Base-by-base conservation (phyloP, 257 asterid genomes). In the Ligustrum vulgare region DNA sequence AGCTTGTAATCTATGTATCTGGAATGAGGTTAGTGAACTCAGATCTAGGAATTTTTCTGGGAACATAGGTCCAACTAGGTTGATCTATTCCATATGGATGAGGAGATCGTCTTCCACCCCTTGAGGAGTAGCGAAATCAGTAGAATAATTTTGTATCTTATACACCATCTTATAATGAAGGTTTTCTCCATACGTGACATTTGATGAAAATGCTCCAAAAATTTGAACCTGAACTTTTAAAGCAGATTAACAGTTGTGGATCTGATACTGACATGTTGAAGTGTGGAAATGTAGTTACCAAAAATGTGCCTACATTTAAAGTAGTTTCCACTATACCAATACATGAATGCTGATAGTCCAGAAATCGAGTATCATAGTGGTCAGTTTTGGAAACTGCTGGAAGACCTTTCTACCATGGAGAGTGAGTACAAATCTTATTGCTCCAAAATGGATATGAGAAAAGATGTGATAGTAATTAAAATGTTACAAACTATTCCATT, bases 391-490 rank as follows among this genome's bases (percentile, higher is more conserved):
- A 37, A 8, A 72, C 35, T n/a, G 25, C 3, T 2, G 58, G 51
- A 6, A 51, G 33, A 0, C 67, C 67, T 18, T 71, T 13, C 31
- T 8, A 0, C 47, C 67, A 71, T 33, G 75, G 1, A 67, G 25
- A 4, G 31, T 35, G 2, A 67, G 12, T 2, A 18, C 32, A 33
- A 67, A 3, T 34, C 51, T 33, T 0, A 34, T 25, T 3, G 25
- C 31, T 12, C 71, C 74, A 45, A 70, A 70, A 9, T 71, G 47
- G 18, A 71, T 33, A 54, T 49, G 45, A 3, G 71, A 15, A 34
- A 23, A 9, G 56, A 15, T 45, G n/a, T 0, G 56, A 45, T 11
- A 6, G 56, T 2, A 45, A 0, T 3, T 45, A n/a, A 3, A 45
- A 15, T 2, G 16, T 45, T 2, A 45, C 56, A 12, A 15, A 47